Evolutionary conservation across 1,284 basidiomycete genomes (phyloP), one percentile per base, ranked within the genome.

Genomic region (Puccinia novopanici): DNA sequence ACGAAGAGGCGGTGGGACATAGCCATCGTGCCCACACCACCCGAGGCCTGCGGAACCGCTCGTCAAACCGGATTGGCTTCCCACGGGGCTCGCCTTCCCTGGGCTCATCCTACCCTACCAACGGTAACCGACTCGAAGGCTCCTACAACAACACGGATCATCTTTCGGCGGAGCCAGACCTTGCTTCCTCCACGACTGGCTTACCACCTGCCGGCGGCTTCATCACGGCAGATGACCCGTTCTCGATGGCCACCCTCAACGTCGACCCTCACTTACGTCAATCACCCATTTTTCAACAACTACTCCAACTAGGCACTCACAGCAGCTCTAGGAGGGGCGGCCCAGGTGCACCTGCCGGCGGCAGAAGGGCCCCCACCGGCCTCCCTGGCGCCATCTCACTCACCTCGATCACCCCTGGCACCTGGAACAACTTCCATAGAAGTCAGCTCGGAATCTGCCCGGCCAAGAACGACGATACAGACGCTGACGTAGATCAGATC

Each of bases 341-440:
- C 27, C 50, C 50, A 19, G 75, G 75, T 15, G 63, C 42, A 8
- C 63, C 63, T 40, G 17, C 63, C 63, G 70, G 78, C 1, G 59
- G 78, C 40, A 57, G 78, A 57, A 42, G 78, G 45, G 78, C 70
- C 17, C 70, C 61, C 17, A 80, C 78, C 12, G 78, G 78, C 42
- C 48, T 80, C 9, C 78, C 78, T 19, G 70, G 55, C 27, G 40
- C 78, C 4, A 73, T 72, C 59, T 72, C 78, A 13, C 57, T 73
- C 55, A 63, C 70, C 8, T 59, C 78, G 8, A 80, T 80, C 70
- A 80, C 78, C 55, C 78, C 78, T 15, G 78, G 78, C 10, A 71
- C 57, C 45, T 80, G 78, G 78, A 80, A 80, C 55, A 80, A 80
- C 50, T 80, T 80, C 52, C 78, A 80, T 34, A 80, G 74, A 42